Evolutionary conservation across 352 stramenopile genomes (phyloP).

Genomic region (Elongisporangium prolatum): DNA sequence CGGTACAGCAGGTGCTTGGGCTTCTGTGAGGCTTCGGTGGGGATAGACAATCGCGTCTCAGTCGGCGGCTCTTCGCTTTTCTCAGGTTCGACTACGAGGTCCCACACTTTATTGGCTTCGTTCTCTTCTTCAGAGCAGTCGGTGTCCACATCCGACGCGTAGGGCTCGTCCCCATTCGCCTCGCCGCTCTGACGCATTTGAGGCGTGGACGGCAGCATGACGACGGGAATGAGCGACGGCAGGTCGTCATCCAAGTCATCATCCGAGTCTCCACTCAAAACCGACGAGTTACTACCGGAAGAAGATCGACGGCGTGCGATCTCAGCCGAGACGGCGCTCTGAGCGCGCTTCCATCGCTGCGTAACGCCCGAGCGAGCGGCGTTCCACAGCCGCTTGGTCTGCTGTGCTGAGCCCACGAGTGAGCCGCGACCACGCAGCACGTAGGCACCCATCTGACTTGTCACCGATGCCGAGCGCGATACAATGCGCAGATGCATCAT

Average conservation of each 20-base stretch:
- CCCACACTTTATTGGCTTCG: slow-evolving; percentile 35
- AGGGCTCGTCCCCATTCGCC: slow-evolving; percentile 7
- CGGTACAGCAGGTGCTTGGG: background rate
- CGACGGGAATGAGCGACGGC: slow-evolving; percentile 9
- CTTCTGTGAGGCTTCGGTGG: background rate
- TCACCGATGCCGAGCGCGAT: slow-evolving; percentile 29
- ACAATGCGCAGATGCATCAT: slow-evolving; percentile 62
- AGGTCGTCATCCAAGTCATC: slow-evolving; percentile 15
- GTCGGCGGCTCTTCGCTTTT: background rate
- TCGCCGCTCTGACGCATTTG: slow-evolving; percentile 11
- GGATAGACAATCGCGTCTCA: background rate
- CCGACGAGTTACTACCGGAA: slow-evolving; percentile 9
- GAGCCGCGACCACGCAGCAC: slow-evolving; percentile 52
- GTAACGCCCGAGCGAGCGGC: slow-evolving; percentile 40
- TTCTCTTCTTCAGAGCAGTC: slow-evolving; percentile 45
- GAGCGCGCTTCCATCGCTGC: slow-evolving; percentile 35
- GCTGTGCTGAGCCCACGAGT: slow-evolving; percentile 34
- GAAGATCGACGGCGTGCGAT: slow-evolving; percentile 52
- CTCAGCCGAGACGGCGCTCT: slow-evolving; percentile 31
- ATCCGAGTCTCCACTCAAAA: slow-evolving; percentile 12
- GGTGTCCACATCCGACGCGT: slow-evolving; percentile 64
- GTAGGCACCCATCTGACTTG: slow-evolving; percentile 43
- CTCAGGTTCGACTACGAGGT: slow-evolving; percentile 24
- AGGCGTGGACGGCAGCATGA: slow-evolving; percentile 5
- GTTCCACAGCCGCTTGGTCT: slow-evolving; percentile 40